Conservation (phyloP, 2,329 filamentous ascomycete species). For the Phaeomoniella chlamydospora region DNA sequence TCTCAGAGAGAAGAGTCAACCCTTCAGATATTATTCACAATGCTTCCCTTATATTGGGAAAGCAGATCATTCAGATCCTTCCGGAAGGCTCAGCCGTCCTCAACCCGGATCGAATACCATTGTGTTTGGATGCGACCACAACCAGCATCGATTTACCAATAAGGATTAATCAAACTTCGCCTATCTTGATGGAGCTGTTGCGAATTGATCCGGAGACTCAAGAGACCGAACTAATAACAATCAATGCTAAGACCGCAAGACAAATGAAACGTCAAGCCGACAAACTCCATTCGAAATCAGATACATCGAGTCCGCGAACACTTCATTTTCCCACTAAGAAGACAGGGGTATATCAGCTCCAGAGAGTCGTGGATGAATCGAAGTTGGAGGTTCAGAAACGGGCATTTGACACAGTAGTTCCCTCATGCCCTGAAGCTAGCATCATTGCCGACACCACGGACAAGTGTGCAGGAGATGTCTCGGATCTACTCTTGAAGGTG, state of each 20-base stretch:
- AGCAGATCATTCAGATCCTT: constrained; percentile 93
- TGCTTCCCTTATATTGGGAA: constrained; percentile 82
- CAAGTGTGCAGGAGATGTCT: constrained; percentile 77
- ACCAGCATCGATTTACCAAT: constrained; percentile 59
- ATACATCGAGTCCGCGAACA: constrained; percentile 43
- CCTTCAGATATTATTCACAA: constrained; percentile 80
- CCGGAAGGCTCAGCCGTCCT: constrained; percentile 88
- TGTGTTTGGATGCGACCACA: constrained; percentile 59
- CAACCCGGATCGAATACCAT: constrained; percentile 67
- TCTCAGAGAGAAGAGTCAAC: constrained; percentile 88
- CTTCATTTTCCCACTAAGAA: constrained; percentile 69
- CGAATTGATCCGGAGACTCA: constrained; percentile 74
- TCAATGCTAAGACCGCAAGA: constrained; percentile 61
- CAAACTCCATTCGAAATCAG: constrained; percentile 36
- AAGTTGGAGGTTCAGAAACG: constrained; percentile 79
- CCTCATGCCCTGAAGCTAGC: constrained; percentile 66
- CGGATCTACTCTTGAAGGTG: constrained; percentile 69
- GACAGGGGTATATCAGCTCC: constrained; percentile 72
- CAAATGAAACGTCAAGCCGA: constrained; percentile 57
- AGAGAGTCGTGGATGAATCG: constrained; percentile 79
- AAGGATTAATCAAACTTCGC: constrained; percentile 84
- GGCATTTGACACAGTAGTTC: constrained; percentile 66
- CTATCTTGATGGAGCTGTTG: constrained; percentile 75
- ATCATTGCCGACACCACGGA: constrained; percentile 51
- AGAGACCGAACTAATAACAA: constrained; percentile 62